Evolutionary conservation across 1,139 yeast genomes (phyloP).

Genomic region (Debaryomyces fabryi): DNA sequence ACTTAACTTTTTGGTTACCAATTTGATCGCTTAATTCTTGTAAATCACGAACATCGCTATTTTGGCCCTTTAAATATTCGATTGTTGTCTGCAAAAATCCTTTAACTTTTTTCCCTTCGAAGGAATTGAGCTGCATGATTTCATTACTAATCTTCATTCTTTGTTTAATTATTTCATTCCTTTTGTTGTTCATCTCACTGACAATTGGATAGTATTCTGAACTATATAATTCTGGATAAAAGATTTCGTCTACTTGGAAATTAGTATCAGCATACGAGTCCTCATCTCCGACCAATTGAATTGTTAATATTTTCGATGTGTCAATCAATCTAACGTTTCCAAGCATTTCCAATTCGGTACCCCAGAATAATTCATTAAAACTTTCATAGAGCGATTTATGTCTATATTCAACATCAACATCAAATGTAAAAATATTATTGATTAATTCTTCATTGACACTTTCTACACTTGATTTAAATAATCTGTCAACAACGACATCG

Average conservation of each 20-base stretch:
- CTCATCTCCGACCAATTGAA: conserved; percentile 35
- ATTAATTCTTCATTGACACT: conserved; percentile 27
- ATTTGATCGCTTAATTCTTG: conserved; percentile 23
- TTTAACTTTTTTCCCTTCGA: conserved; percentile 40
- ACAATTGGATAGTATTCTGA: conserved; percentile 23
- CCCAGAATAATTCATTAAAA: conserved; percentile 44
- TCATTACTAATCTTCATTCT: conserved; percentile 23
- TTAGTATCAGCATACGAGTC: conserved; percentile 19
- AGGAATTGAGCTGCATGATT: conserved; percentile 35
- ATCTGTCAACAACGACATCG: conserved; percentile 9
- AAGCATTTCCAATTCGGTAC: conserved; percentile 28
- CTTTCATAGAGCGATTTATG: conserved; percentile 32
- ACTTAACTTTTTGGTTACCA: conserved; percentile 15
- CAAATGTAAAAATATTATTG: conserved; percentile 33
- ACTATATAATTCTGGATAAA: conserved; percentile 38
- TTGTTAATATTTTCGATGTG: conserved; percentile 37
- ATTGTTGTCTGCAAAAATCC: conserved; percentile 27
- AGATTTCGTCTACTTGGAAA: conserved; percentile 28
- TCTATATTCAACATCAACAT: conserved; percentile 39
- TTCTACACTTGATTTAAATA: conserved; percentile 30
- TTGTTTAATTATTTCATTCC: conserved; percentile 17
- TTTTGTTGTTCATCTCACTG: conserved; percentile 22
- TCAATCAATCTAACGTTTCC: conserved; percentile 32
- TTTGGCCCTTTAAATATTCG: conserved; percentile 17
- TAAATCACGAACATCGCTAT: conserved; percentile 26